Percentiles rank a stretch among this genome's conserved stretches.
These are phyloP conservation scores for Euphorbia corollata DNA, from an alignment of 441 rosid genomes.

Conservation along the genomic window DNA sequence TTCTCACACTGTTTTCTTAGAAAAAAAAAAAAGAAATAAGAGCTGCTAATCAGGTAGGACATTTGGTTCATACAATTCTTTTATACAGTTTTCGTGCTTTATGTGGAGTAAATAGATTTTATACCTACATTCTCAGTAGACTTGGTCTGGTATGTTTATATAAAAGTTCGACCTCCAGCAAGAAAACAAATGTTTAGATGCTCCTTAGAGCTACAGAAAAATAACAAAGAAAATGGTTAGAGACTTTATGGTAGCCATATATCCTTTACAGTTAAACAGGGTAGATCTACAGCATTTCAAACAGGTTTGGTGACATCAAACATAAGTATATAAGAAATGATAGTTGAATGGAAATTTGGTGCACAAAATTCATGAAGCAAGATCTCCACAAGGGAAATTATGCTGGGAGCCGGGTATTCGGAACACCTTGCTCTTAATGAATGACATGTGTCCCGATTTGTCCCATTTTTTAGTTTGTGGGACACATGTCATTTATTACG, in stretches of 20 bases:
- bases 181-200: conserved; percentile 8
- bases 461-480: no score
- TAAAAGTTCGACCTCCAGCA: background rate
- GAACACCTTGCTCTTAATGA: no score
- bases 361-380: conserved; percentile 7
- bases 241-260: background rate
- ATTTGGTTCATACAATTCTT: conserved; percentile 13
- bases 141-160: background rate
- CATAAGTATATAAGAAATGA: background rate
- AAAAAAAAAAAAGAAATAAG: conserved; percentile 13
- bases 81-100: background rate
- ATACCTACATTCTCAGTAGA: background rate
- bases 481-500: no score
- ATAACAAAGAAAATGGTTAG: background rate
- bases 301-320: conserved; percentile 9
- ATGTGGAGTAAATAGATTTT: background rate
- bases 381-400: no score
- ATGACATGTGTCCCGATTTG: no score
- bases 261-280: conserved; percentile 8
- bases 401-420: no score
- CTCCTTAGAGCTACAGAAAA: conserved; percentile 9
- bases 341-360: background rate
- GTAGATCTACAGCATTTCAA: conserved; percentile 18
- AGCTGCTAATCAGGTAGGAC: conserved; percentile 14
- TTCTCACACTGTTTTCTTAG: conserved; percentile 24